Base-by-base conservation (phyloP, 805 yeast species). In the Saturnispora ahearnii region DNA sequence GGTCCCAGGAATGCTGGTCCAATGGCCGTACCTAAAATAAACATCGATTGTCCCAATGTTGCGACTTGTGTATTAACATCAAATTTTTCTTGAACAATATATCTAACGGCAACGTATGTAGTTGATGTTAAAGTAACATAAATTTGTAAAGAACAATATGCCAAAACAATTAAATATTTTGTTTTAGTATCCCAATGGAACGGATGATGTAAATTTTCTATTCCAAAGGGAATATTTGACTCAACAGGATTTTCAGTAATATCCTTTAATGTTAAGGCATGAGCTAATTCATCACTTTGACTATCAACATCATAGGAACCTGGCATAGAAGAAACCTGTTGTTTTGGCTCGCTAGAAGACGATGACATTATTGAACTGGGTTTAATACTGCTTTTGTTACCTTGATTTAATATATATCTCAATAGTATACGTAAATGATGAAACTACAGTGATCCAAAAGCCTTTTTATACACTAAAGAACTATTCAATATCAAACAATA, bases 1-100 rank as follows among this genome's bases (percentile, higher is more conserved):
- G 70, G 70, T 50, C 70, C 70, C 12, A 65, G 48, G 48, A 66
- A 62, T 28, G 67, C 67, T 18, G 69, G 69, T 15, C 70, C 70
- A 45, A 65, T 51, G 9, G 68, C 68, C 18, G 68, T 64, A 52
- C 70, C 70, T 41, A 66, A 45, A 51, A 66, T 64, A 52, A 66
- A 65, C 59, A 66, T 55, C 13, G 68, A 63, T 55, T 65, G 69
- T 24, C 67, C 67, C 29, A 66, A 53, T 3, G 68, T 63, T 22
- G 68, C 64, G 36, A 64, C 67, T 53, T 66, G 70, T 4, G 66
- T 46, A 31, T 48, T 51, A 24, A 58, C 62, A 21, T 51, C 52
- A 46, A 55, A 66, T 42, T 49, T 55, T 5, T 59, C 65, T 50
- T 63, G 58, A 40, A 63, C 61, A 21, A 59, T 26, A 28, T 15